A percentile compares a stretch with the other conserved stretches of the same genome.
These are phyloP conservation scores for Cercospora sp. DNA, from an alignment of 2,329 filamentous ascomycete species.

Conservation along the genomic window DNA sequence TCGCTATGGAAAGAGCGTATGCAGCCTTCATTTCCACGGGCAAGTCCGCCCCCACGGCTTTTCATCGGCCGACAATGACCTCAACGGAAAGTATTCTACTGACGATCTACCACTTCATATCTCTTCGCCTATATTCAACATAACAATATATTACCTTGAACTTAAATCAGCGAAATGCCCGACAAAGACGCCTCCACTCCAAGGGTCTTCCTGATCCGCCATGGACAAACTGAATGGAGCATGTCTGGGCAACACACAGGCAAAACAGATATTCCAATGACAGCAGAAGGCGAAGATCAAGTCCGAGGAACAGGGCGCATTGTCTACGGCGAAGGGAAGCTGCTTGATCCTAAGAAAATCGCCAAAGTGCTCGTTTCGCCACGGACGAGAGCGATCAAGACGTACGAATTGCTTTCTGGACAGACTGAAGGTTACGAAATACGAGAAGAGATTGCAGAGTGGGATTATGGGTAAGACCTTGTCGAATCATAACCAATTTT, in stretches of 20 bases:
- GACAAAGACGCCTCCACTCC: constrained; percentile 55
- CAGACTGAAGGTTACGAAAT: constrained; percentile 47
- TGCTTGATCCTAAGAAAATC: constrained; percentile 54
- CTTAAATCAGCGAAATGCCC: constrained; percentile 30
- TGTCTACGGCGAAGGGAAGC: constrained; percentile 52
- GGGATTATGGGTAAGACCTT: constrained; percentile 82
- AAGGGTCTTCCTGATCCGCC: constrained; percentile 78
- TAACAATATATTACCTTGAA: not conserved
- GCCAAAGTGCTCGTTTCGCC: constrained; percentile 54
- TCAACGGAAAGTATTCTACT: constrained; percentile 10
- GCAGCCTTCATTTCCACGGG: not conserved
- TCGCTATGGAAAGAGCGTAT: not conserved
- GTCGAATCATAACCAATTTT: too few relatives aligned
- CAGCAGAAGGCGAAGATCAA: constrained; percentile 71
- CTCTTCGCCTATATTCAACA: not conserved
- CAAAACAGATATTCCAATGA: constrained; percentile 81
- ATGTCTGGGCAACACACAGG: constrained; percentile 79
- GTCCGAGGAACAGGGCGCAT: constrained; percentile 47
- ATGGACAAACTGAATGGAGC: constrained; percentile 96
- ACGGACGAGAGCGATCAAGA: constrained; percentile 50
- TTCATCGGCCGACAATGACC: not conserved
- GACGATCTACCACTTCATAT: not conserved
- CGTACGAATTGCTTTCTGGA: constrained; percentile 50
- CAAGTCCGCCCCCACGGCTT: constrained; percentile 8
- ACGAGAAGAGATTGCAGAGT: constrained; percentile 72